phyloP scores from a whole-genome alignment of 306 rosid species.

The Quercus mongolica region DNA sequence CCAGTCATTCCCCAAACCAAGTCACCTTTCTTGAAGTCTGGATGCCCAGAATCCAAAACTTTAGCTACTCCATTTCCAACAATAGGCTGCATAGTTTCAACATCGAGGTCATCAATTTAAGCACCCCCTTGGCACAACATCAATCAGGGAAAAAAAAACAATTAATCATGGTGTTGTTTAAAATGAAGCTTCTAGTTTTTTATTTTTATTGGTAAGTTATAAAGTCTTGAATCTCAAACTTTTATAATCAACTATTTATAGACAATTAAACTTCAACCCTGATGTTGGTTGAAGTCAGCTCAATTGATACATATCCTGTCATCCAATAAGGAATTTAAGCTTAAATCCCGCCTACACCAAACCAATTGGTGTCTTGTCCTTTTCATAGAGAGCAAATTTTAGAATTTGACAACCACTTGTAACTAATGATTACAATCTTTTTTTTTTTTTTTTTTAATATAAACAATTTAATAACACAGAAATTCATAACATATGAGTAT shows the following conservation, averaged over 20 bases:
- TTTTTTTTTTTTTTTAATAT: neutral
- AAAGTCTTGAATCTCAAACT: too few relatives aligned
- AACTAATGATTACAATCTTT: neutral
- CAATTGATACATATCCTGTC: too few relatives aligned
- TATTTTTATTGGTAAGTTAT: too few relatives aligned
- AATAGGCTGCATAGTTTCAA: conserved; percentile 24
- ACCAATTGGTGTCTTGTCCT: too few relatives aligned
- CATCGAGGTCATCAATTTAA: neutral
- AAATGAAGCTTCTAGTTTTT: neutral
- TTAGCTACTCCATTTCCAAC: conserved; percentile 31
- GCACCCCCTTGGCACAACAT: neutral
- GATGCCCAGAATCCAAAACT: conserved; percentile 31
- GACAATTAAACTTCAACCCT: too few relatives aligned
- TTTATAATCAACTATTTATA: too few relatives aligned
- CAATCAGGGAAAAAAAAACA: neutral
- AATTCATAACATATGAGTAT: too few relatives aligned
- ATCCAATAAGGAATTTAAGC: too few relatives aligned
- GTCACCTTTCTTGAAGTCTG: conserved; percentile 27
- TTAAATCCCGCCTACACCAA: too few relatives aligned
- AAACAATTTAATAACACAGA: too few relatives aligned
- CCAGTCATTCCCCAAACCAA: conserved; percentile 23
- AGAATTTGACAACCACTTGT: neutral
- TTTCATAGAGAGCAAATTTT: neutral
- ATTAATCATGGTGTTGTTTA: neutral
- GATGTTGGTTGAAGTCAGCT: too few relatives aligned